phyloP scores from a whole-genome alignment of 2,329 filamentous ascomycete species.

The Arthrobotrys sinensis region DNA sequence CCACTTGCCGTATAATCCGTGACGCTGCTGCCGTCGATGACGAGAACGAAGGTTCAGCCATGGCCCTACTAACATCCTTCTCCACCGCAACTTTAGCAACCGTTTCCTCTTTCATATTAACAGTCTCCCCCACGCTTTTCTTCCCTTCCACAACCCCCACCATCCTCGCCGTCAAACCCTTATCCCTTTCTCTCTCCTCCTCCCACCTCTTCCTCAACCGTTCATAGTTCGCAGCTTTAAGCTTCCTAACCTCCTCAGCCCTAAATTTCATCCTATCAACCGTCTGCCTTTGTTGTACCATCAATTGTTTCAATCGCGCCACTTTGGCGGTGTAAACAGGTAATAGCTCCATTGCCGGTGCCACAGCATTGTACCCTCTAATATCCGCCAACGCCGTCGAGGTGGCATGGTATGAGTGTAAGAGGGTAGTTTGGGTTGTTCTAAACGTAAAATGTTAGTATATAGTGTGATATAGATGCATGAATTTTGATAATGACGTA shows the following conservation, averaged over 20 bases:
- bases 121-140: not conserved
- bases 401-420: slow-evolving; percentile 56
- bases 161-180: slow-evolving; percentile 35
- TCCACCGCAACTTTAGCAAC: not conserved
- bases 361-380: slow-evolving; percentile 45
- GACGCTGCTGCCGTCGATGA: not conserved
- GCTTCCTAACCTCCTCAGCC: slow-evolving; percentile 38
- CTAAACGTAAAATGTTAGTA: slow-evolving; percentile 14
- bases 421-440: slow-evolving; percentile 48
- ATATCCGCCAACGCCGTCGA: slow-evolving; percentile 54
- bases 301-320: slow-evolving; percentile 44
- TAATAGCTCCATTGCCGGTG: slow-evolving; percentile 47
- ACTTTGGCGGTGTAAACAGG: slow-evolving; percentile 43
- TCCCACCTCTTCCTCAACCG: slow-evolving; percentile 42
- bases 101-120: not conserved
- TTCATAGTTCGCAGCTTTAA: slow-evolving; percentile 34
- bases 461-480: not conserved
- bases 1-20: slow-evolving; percentile 1
- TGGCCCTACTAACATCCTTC: not conserved
- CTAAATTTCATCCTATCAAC: slow-evolving; percentile 50
- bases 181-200: slow-evolving; percentile 52
- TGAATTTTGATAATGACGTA: slow-evolving; percentile 32
- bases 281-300: slow-evolving; percentile 38
- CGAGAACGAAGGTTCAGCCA: not conserved
- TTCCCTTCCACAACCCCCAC: slow-evolving; percentile 13